Base-by-base conservation (phyloP, 2,329 filamentous ascomycete species). In the Fusarium phyllophilum region DNA sequence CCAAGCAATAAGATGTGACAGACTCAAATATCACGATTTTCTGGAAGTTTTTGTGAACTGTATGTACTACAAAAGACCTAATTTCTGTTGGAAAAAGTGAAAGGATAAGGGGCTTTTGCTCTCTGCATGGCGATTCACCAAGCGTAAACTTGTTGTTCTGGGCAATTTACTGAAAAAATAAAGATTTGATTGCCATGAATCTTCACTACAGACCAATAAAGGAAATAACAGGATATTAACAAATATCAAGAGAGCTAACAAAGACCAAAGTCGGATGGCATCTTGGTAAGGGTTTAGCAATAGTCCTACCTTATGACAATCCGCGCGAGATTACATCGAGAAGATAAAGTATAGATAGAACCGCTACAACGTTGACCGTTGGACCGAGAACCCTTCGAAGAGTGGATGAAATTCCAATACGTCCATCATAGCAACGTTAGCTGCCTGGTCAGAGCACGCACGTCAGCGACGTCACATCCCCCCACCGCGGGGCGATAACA, bases 401-500 rank as follows among this genome's bases (percentile, higher is more conserved):
- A 41, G 34, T 29, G 34, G 51, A 55, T n/a, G 8, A 11, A 26
- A 17, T 17, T 6, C 6, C 6, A 39, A 22, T 12, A 2, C 38
- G 38, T n/a, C 33, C 33, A 58, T 58, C 55, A 49, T 22, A 36
- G 20, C 18, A 29, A 36, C 34, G 33, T 52, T 56, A 56, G 24
- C 60, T 51, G 59, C 14, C 41, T 31, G 34, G 15, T 31, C 51
- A 55, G 8, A 55, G 51, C 65, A 62, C 48, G 34, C 65, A 62
- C 33, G 20, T 31, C 45, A 58, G 24, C 58, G 58, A 68, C 57
- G 67, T 66, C 62, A 66, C 64, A 31, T 48, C 29, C 39, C 64
- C 67, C 65, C 65, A 68, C 65, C 49, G 61, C 54, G 66, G 71
- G 66, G 54, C 42, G 33, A 66, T 10, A 48, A 39, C 22, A 33